Conservation (phyloP, 2,329 filamentous ascomycete species). For the Didymella exigua region DNA sequence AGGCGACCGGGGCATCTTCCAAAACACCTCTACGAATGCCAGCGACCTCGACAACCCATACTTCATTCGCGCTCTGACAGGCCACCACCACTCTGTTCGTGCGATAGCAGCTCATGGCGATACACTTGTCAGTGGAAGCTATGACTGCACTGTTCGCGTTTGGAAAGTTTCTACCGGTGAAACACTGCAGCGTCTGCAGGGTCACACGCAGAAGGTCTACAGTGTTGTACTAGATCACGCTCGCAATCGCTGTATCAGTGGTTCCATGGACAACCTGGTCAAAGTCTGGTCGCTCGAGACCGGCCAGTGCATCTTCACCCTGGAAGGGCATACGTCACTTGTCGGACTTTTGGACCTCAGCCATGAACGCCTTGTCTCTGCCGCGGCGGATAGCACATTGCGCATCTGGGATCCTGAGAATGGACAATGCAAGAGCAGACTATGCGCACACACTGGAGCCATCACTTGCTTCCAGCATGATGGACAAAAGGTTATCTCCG, state of each 20-base stretch:
- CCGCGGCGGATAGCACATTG: conserved; percentile 91
- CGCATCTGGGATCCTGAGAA: conserved; percentile 96
- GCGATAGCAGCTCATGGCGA: conserved; percentile 95
- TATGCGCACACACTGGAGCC: conserved; percentile 93
- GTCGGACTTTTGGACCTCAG: conserved; percentile 90
- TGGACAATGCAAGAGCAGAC: conserved; percentile 84
- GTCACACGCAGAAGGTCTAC: conserved; percentile 93
- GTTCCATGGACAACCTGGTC: conserved; percentile 97
- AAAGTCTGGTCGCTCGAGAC: conserved; percentile 96
- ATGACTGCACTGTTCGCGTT: conserved; percentile 91
- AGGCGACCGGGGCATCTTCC: conserved; percentile 77
- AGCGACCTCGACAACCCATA: conserved; percentile 86
- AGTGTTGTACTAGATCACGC: conserved; percentile 92
- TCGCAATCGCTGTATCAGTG: conserved; percentile 93
- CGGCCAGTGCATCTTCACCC: conserved; percentile 81
- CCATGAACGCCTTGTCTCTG: conserved; percentile 88
- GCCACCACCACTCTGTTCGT: conserved; percentile 91
- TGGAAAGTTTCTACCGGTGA: conserved; percentile 98
- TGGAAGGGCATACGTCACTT: conserved; percentile 90
- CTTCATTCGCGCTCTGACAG: conserved; percentile 84
- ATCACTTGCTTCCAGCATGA: conserved; percentile 99
- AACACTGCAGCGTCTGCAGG: conserved; percentile 78
- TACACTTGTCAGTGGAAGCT: conserved; percentile 95
- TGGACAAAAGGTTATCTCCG: conserved; percentile 93
- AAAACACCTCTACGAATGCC: conserved; percentile 75